Base-by-base conservation (phyloP, 2,329 filamentous ascomycete genomes). In the Colletotrichum trifolii region DNA sequence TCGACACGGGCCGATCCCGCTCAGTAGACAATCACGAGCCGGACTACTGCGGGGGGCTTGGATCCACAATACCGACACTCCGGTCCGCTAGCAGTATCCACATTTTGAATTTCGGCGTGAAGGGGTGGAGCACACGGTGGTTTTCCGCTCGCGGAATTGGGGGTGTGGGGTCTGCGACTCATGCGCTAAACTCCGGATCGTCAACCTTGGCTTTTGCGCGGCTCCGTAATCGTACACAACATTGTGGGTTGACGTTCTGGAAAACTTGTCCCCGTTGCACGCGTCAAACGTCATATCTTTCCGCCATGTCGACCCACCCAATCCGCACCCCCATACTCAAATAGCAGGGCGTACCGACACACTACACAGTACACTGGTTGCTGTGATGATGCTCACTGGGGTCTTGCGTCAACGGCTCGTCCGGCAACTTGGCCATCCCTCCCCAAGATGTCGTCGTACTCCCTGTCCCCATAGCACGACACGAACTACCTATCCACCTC, bases 81-180 rank as follows among this genome's bases (percentile, higher is more conserved):
- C 25, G 25, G 25, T 25, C 25, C 25, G 25, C 5, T 2, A 2
- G 25, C 25, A 4, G 13, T 15, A 4, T 10, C 43, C 43, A 46
- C n/a, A 15, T 8, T n/a, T 2, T 25, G 25, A 48, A 35, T 12
- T 8, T 49, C 45, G 54, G 43, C 43, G 17, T 25, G 8, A 46
- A 17, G 10, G 43, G 43, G 8, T 8, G 6, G 13, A 33, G 9
- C 10, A 10, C 8, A 13, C 46, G 60, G 47, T n/a, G 53, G 6
- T 36, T 47, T 63, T 63, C 60, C 60, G 60, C 47, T 34, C 60
- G 54, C 60, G 60, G 60, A 63, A 63, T 33, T 15, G 15, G 3
- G 6, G 34, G 9, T 39, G 54, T 40, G 47, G 47, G 25, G 54
- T 43, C 60, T 10, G 35, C 42, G 47, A 63, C 47, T 63, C 54